Evolutionary conservation across 2,329 filamentous ascomycete species (phyloP).

Genomic region (Cadophora sp.): DNA sequence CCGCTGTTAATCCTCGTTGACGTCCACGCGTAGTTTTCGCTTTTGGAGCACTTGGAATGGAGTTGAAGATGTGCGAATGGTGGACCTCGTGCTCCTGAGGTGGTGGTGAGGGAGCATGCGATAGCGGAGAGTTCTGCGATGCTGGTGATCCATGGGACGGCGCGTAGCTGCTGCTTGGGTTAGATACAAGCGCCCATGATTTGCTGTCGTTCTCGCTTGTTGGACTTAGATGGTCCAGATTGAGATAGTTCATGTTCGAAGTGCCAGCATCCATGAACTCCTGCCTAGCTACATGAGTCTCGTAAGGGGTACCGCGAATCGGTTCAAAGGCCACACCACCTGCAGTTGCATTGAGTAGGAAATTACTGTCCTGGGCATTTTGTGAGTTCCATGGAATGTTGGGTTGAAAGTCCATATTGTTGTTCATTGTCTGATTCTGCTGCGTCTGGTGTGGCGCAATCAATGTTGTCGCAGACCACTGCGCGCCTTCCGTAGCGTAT

Average conservation of each 20-base stretch:
- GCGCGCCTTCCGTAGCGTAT: conserved; percentile 20
- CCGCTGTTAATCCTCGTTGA: conserved; percentile 37
- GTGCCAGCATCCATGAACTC: conserved; percentile 65
- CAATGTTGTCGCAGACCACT: conserved; percentile 27
- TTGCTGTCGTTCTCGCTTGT: conserved; percentile 31
- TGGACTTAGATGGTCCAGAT: conserved; percentile 29
- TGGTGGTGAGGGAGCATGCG: conserved; percentile 32
- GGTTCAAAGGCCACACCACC: conserved; percentile 56
- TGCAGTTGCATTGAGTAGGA: conserved; percentile 24
- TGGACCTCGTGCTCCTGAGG: conserved; percentile 24
- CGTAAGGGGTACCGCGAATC: conserved; percentile 62
- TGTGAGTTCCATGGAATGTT: conserved; percentile 38
- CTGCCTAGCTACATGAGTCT: conserved; percentile 70
- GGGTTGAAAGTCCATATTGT: conserved; percentile 17
- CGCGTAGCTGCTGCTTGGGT: conserved; percentile 26
- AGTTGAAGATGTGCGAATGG: conserved; percentile 40
- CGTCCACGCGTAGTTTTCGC: conserved; percentile 38
- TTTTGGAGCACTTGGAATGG: conserved; percentile 34
- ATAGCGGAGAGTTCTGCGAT: conserved; percentile 25
- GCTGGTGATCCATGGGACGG: conserved; percentile 34
- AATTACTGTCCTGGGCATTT: conserved; percentile 28
- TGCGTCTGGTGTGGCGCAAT: conserved; percentile 21
- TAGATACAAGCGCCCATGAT: conserved; percentile 35
- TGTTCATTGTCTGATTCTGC: conserved; percentile 17
- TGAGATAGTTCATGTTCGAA: conserved; percentile 38